A percentile compares a stretch with the other conserved stretches of the same genome.
Conservation (phyloP, 352 stramenopile species). For the Phytophthora citrophthora region DNA sequence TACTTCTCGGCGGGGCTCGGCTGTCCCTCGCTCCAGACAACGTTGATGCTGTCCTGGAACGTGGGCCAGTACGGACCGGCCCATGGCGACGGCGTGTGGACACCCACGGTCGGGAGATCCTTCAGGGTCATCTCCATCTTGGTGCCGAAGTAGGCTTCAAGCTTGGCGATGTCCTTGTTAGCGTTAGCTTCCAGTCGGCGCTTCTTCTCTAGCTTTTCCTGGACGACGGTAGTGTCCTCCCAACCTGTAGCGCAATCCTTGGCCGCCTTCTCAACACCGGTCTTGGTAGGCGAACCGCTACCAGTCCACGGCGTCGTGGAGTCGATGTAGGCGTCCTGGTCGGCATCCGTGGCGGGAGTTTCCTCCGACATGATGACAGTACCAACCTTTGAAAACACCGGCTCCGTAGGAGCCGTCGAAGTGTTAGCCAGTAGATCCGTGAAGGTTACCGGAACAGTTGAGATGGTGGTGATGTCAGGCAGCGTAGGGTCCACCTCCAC, state of each 20-base stretch:
- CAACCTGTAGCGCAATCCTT: slow-evolving; percentile 32
- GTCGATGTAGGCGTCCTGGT: slow-evolving; percentile 28
- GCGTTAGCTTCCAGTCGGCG: slow-evolving; percentile 7
- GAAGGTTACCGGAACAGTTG: slow-evolving; percentile 17
- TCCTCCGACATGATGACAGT: slow-evolving; percentile 26
- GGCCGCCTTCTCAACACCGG: slow-evolving; percentile 1
- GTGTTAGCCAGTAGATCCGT: slow-evolving; percentile 22
- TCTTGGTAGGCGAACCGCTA: neutral
- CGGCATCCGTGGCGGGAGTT: slow-evolving; percentile 1
- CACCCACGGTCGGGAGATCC: slow-evolving; percentile 22
- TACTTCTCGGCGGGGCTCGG: slow-evolving; percentile 50
- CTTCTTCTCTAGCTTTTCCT: slow-evolving; percentile 20
- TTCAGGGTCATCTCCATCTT: slow-evolving; percentile 29
- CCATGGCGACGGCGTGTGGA: slow-evolving; percentile 40
- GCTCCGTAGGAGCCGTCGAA: slow-evolving; percentile 16
- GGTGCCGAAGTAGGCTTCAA: slow-evolving; percentile 29
- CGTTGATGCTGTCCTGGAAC: slow-evolving; percentile 71
- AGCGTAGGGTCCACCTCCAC: slow-evolving; percentile 31
- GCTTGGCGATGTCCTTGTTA: slow-evolving; percentile 32
- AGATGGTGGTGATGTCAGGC: slow-evolving; percentile 32
- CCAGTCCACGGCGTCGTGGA: slow-evolving; percentile 3
- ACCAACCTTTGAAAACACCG: slow-evolving; percentile 33
- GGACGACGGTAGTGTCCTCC: slow-evolving; percentile 6
- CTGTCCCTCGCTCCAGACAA: slow-evolving; percentile 11
- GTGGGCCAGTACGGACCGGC: slow-evolving; percentile 61